Percentiles rank a stretch among this genome's conserved stretches.
Evolutionary conservation across 257 asterid genomes (phyloP).

Genomic region (Primulina huaijiensis): DNA sequence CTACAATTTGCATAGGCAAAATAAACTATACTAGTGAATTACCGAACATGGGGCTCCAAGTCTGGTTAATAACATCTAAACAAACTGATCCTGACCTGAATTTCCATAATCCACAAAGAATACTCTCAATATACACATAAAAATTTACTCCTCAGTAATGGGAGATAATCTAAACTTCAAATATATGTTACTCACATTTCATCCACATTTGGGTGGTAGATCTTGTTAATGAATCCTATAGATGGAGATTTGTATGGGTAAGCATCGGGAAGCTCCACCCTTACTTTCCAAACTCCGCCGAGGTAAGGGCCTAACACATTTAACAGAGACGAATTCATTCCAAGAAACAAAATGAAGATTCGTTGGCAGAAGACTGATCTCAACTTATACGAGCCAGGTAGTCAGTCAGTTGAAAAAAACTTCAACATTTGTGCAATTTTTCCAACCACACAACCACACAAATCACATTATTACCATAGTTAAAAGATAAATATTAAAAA

Average conservation of each 20-base stretch:
- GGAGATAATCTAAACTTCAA: not conserved
- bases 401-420: not conserved
- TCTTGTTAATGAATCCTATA: conserved; percentile 86
- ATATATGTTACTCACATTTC: conserved; percentile 60
- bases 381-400: not conserved
- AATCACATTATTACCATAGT: conserved; percentile 2
- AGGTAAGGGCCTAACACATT: conserved; percentile 76
- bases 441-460: not conserved
- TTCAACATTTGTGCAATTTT: not conserved
- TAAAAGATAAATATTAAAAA: not conserved
- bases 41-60: conserved; percentile 99
- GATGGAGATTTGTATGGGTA: conserved; percentile 98
- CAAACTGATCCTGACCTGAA: conserved; percentile 98
- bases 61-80: conserved; percentile 92
- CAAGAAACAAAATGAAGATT: conserved; percentile 6
- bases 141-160: not conserved
- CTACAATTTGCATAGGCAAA: conserved; percentile 4
- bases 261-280: conserved; percentile 97
- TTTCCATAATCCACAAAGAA: conserved; percentile 16
- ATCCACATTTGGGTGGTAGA: conserved; percentile 97
- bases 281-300: conserved; percentile 96
- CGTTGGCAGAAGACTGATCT: conserved; percentile 8
- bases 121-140: not conserved
- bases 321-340: conserved; percentile 13
- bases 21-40: conserved; percentile 26